A percentile compares a stretch with the other conserved stretches of the same genome.
Conservation (phyloP, 2,329 filamentous ascomycete species). For the Tolypocladium pustulatum region DNA sequence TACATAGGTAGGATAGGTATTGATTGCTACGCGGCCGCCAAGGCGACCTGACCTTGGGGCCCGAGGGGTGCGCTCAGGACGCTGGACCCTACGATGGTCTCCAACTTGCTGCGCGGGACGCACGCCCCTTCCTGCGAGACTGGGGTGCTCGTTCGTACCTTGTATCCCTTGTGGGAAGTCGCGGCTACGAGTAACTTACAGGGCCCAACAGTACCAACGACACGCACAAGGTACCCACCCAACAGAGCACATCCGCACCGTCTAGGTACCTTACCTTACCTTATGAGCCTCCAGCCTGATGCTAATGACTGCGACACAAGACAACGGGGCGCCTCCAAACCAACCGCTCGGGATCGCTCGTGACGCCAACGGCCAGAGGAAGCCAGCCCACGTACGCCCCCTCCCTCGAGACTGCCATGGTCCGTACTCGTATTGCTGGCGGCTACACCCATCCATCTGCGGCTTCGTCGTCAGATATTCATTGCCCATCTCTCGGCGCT, state of each 20-base stretch:
- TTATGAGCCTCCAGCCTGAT: background rate
- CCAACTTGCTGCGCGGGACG: too few relatives aligned
- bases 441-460: background rate
- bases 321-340: background rate
- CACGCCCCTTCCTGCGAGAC: too few relatives aligned
- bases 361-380: background rate
- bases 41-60: too few relatives aligned
- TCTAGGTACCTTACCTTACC: background rate
- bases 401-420: background rate
- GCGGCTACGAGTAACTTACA: background rate
- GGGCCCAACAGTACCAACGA: too few relatives aligned
- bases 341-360: background rate
- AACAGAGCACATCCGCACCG: background rate
- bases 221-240: background rate
- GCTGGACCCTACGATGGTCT: too few relatives aligned
- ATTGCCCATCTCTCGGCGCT: background rate
- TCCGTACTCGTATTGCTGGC: background rate
- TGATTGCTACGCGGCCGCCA: too few relatives aligned
- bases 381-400: background rate
- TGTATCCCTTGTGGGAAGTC: background rate
- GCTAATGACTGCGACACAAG: background rate
- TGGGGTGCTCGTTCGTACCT: too few relatives aligned
- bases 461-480: background rate
- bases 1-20: too few relatives aligned
- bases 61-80: too few relatives aligned